A percentile compares a stretch with the other conserved stretches of the same genome.
Conservation (phyloP, 23 red algal species). For the Gracilariopsis chorda region DNA sequence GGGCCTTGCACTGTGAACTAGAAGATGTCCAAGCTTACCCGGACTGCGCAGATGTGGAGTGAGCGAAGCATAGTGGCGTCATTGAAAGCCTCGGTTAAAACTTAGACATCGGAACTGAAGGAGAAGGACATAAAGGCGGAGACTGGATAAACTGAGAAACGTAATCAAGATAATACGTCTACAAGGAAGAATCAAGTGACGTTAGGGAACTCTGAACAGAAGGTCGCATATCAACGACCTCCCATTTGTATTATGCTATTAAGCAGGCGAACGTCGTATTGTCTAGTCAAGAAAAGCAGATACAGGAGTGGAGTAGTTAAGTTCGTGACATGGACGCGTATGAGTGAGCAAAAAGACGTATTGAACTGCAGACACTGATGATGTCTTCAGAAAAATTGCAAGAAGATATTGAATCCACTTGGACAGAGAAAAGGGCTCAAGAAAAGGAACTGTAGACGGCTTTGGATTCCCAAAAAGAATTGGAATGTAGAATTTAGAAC, state of each 20-base stretch:
- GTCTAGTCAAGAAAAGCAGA: background rate
- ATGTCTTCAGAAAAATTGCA: constrained; percentile 8
- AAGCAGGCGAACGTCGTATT: constrained; percentile 11
- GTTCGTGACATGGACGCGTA: constrained; percentile 21
- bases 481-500: constrained; percentile 57
- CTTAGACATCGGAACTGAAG: background rate
- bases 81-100: constrained; percentile 17
- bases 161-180: background rate
- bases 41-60: constrained; percentile 9
- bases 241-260: background rate
- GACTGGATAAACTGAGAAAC: background rate
- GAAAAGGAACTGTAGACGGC: constrained; percentile 55
- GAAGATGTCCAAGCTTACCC: constrained; percentile 3
- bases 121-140: background rate
- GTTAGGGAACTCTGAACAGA: constrained; percentile 17
- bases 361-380: constrained; percentile 15
- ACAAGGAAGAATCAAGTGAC: background rate
- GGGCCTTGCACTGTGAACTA: constrained; percentile 13
- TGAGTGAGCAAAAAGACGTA: constrained; percentile 12
- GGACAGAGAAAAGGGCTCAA: constrained; percentile 33
- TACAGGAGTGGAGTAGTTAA: constrained; percentile 28
- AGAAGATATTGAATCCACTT: constrained; percentile 21
- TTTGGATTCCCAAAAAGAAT: constrained; percentile 18
- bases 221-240: too few relatives aligned
- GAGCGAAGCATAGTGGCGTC: background rate